A percentile compares a stretch with the other conserved stretches of the same genome.
phyloP scores from a whole-genome alignment of 192 early-diverging fungal genomes.

The Coemansia erecta region DNA sequence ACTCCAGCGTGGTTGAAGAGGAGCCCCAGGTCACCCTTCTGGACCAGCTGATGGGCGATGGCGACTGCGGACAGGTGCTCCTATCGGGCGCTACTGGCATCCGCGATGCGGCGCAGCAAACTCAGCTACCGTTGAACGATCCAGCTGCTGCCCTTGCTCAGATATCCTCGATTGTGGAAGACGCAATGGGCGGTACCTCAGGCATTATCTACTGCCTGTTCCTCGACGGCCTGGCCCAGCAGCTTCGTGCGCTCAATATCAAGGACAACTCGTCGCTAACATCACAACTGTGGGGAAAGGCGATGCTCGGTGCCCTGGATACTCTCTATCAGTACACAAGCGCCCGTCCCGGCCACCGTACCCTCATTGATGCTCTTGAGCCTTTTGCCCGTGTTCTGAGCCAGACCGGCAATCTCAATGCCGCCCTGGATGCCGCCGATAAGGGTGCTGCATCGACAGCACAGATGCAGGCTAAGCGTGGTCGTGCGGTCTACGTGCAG shows the following conservation, averaged over 20 bases:
- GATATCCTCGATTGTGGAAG: conserved; percentile 68
- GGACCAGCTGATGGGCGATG: conserved; percentile 78
- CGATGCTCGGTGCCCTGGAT: conserved; percentile 58
- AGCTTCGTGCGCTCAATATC: conserved; percentile 32
- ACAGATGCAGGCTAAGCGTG: conserved; percentile 60
- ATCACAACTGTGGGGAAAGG: conserved; percentile 49
- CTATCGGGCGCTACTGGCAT: conserved; percentile 65
- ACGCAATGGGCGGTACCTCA: conserved; percentile 74
- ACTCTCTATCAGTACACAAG: conserved; percentile 65
- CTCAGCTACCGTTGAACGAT: conserved; percentile 52
- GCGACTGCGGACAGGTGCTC: conserved; percentile 78
- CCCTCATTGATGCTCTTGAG: conserved; percentile 67
- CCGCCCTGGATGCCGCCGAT: conserved; percentile 55
- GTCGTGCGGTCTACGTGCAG: conserved; percentile 64
- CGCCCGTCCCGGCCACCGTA: conserved; percentile 70
- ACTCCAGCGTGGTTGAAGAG: conserved; percentile 49
- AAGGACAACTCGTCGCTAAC: conserved; percentile 24
- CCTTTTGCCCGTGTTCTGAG: conserved; percentile 61
- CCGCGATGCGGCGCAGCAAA: conserved; percentile 44
- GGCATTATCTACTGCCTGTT: conserved; percentile 79
- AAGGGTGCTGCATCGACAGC: conserved; percentile 58
- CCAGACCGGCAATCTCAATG: conserved; percentile 34
- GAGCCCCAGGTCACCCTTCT: conserved; percentile 65
- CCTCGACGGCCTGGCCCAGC: conserved; percentile 61
- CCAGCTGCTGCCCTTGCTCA: conserved; percentile 55